A percentile compares a stretch with the other conserved stretches of the same genome.
Conservation (phyloP, 2,329 filamentous ascomycete genomes). For the Emergomyces orientalis region DNA sequence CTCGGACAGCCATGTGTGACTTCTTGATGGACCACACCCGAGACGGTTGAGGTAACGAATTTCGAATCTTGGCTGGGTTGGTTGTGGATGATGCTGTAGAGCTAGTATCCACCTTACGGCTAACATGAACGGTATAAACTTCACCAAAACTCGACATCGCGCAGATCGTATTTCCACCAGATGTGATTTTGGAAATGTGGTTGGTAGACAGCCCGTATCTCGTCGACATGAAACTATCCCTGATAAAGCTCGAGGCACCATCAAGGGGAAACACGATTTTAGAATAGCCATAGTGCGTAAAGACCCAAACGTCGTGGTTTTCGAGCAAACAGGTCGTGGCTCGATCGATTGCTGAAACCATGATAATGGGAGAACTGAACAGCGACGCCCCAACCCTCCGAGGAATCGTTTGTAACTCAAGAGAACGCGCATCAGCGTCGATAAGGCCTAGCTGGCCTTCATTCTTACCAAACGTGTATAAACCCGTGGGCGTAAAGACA, state of each 20-base stretch:
- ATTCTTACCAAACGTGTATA: conserved; percentile 95
- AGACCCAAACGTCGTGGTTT: conserved; percentile 83
- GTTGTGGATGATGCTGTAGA: conserved; percentile 66
- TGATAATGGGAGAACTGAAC: conserved; percentile 61
- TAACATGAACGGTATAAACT: conserved; percentile 74
- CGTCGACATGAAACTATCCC: conserved; percentile 55
- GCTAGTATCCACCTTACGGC: conserved; percentile 54
- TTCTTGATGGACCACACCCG: conserved; percentile 86
- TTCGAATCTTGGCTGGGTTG: conserved; percentile 82
- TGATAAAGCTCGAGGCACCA: conserved; percentile 58
- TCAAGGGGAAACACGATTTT: conserved; percentile 75
- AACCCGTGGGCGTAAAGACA: conserved; percentile 66
- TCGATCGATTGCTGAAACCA: conserved; percentile 79
- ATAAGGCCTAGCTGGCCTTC: conserved; percentile 87
- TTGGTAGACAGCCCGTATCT: conserved; percentile 56
- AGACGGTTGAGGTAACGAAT: conserved; percentile 66
- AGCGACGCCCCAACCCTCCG: conserved; percentile 82
- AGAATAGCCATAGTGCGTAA: conserved; percentile 94
- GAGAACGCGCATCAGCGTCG: conserved; percentile 85
- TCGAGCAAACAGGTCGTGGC: conserved; percentile 79
- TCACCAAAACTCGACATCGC: conserved; percentile 77
- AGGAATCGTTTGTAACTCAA: conserved; percentile 72
- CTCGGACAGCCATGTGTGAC: conserved; percentile 70
- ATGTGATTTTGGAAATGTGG: conserved; percentile 65
- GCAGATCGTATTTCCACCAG: conserved; percentile 84